Conservation (phyloP, 495 filamentous ascomycete genomes). For the Letharia lupina region DNA sequence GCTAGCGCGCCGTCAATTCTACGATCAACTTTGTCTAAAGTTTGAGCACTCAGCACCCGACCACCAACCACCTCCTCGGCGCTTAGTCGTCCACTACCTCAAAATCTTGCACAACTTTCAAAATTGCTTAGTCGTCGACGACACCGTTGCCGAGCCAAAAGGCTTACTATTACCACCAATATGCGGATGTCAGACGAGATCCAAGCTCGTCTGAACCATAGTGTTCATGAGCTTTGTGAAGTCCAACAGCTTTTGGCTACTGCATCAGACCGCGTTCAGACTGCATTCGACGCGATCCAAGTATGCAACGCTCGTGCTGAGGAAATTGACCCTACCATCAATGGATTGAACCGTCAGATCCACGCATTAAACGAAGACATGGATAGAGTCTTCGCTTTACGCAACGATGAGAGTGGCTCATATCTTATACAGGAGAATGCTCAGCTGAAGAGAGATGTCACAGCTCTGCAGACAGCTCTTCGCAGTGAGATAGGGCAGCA, state of each 20-base stretch:
- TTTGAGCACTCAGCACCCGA: neutral
- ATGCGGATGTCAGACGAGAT: neutral
- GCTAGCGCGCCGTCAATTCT: neutral
- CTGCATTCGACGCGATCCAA: neutral
- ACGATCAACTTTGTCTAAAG: neutral
- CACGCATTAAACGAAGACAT: neutral
- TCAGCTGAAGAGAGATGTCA: neutral
- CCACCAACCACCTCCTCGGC: neutral
- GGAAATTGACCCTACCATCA: neutral
- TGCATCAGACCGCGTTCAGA: neutral
- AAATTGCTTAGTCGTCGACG: neutral
- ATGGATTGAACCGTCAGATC: neutral
- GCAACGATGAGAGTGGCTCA: neutral
- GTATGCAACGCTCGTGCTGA: neutral
- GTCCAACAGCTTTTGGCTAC: neutral
- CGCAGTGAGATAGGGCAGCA: neutral
- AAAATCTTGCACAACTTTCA: neutral
- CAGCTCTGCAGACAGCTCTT: neutral
- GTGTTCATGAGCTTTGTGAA: neutral
- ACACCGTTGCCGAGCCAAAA: neutral
- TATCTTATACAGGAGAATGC: neutral
- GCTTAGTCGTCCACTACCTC: neutral
- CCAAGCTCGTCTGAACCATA: neutral
- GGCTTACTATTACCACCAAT: neutral
- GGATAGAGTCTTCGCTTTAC: neutral